These are phyloP conservation scores for Coniochaeta sp. DNA, from an alignment of 2,329 filamentous ascomycete species.

Conservation along the genomic window DNA sequence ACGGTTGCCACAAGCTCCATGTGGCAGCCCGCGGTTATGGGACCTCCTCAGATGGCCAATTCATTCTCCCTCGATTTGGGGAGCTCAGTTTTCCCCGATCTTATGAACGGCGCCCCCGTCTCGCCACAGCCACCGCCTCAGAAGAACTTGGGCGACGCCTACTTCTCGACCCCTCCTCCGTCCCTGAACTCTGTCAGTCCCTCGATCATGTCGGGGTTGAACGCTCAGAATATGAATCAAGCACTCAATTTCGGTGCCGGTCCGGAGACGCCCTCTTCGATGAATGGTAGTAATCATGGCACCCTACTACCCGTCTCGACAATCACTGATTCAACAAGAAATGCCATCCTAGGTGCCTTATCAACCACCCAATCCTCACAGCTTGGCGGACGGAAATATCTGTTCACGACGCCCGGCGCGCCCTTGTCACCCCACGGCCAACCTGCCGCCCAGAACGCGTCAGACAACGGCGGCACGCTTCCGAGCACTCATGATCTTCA, in stretches of 20 bases:
- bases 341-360: slow-evolving; percentile 51
- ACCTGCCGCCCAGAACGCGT: slow-evolving; percentile 37
- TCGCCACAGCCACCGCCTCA: slow-evolving; percentile 70
- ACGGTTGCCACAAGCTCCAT: slow-evolving; percentile 47
- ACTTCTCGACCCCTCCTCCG: slow-evolving; percentile 71
- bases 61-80: slow-evolving; percentile 71
- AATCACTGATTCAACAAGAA: slow-evolving; percentile 58
- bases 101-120: slow-evolving; percentile 62
- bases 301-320: slow-evolving; percentile 53
- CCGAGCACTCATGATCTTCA: slow-evolving; percentile 82
- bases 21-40: slow-evolving; percentile 64
- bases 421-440: slow-evolving; percentile 46
- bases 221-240: slow-evolving; percentile 54
- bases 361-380: slow-evolving; percentile 42
- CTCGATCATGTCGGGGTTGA: slow-evolving; percentile 59
- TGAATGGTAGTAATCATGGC: slow-evolving; percentile 55
- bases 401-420: slow-evolving; percentile 47
- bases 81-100: slow-evolving; percentile 68
- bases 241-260: slow-evolving; percentile 53
- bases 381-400: slow-evolving; percentile 57
- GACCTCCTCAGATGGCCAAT: slow-evolving; percentile 58
- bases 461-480: slow-evolving; percentile 49
- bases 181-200: slow-evolving; percentile 68
- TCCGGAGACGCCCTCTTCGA: slow-evolving; percentile 67
- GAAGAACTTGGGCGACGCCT: slow-evolving; percentile 65